phyloP scores from a whole-genome alignment of 2,329 filamentous ascomycete species.

The Sphaceloma murrayae region DNA sequence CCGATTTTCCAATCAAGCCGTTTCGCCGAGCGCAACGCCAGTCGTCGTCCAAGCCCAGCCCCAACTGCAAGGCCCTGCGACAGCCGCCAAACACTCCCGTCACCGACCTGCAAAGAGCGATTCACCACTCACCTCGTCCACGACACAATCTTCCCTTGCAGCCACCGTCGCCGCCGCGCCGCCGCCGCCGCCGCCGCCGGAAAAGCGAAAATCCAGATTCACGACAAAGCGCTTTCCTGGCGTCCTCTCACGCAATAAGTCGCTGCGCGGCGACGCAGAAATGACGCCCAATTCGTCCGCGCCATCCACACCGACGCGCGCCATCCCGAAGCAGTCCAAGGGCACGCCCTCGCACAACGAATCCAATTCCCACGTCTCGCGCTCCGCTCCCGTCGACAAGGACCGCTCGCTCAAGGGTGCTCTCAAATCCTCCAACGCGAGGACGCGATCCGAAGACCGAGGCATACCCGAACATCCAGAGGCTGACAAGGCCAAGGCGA shows the following conservation, averaged over 20 bases:
- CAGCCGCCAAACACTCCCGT: slow-evolving; percentile 14
- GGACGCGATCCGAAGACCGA: slow-evolving; percentile 68
- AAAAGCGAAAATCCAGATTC: slow-evolving; percentile 16
- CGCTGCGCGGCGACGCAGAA: slow-evolving; percentile 28
- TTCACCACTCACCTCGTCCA: slow-evolving; percentile 7
- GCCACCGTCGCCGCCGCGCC: slow-evolving; percentile 9
- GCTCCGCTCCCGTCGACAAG: slow-evolving; percentile 35
- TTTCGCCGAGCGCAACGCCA: not conserved
- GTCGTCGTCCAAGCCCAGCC: slow-evolving; percentile 11
- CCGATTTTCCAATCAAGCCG: slow-evolving; percentile 12
- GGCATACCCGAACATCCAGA: slow-evolving; percentile 28
- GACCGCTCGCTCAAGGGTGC: slow-evolving; percentile 61
- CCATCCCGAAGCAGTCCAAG: slow-evolving; percentile 16
- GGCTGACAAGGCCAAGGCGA: slow-evolving; percentile 20
- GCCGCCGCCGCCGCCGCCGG: not conserved
- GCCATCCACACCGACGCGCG: slow-evolving; percentile 16
- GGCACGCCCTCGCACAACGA: slow-evolving; percentile 12
- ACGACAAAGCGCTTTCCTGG: slow-evolving; percentile 19
- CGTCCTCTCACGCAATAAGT: slow-evolving; percentile 18
- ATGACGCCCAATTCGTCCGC: slow-evolving; percentile 26
- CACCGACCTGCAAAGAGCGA: not conserved
- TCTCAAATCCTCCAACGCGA: slow-evolving; percentile 44
- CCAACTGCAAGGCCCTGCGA: slow-evolving; percentile 1
- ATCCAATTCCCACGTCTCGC: slow-evolving; percentile 13
- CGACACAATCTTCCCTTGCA: slow-evolving; percentile 2